Evolutionary conservation across 2,329 filamentous ascomycete genomes (phyloP), one percentile per base, ranked within the genome.

Genomic region (Pseudogymnoascus sp.): DNA sequence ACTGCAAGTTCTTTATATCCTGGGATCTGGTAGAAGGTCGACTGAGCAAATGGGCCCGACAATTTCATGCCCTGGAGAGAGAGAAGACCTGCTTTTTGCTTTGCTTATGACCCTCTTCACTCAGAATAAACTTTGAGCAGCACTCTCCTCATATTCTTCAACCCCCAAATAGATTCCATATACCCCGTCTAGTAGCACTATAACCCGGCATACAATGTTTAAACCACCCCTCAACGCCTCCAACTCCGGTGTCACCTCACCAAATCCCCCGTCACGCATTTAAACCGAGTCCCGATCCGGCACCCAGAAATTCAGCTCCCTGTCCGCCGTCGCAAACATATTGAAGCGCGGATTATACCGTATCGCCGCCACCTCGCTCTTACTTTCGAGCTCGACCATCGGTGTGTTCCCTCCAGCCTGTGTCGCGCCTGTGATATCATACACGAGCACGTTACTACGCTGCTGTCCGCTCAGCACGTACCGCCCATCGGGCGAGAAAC

Each of bases 261-360:
- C 16, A 52, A 4, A 31, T 61, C 23, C 14, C 21, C n/a, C 16
- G n/a, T 18, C 35, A 14, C 6, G 8, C 37, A 37, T 4, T 21
- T 35, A 45, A 23, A 60, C 41, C 49, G 45, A 59, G 64, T 71
- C 61, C 69, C 85, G 83, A 72, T 91, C 88, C 1, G 89, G 89
- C 37, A 90, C 75, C 89, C 89, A 93, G 69, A 93, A 90, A 18
- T 90, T 76, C 64, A 91, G 79, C 61, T 97, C 92, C 71, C 88
- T 88, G 69, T 97, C 93, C 3, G 91, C 95, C 49, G 88, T 95
- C 7, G 91, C 93, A 68, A 97, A 83, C 78, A 97, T 87, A 75
- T 97, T 97, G 75, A 89, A 95, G 59, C 93, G 83, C 25, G 93
- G 95, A 72, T 97, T 97, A 74, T 92, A 95, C 21, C 89, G 90